Evolutionary conservation across 2,329 filamentous ascomycete species (phyloP), one percentile per base, ranked within the genome.

Genomic region (Calonectria fujianensis): DNA sequence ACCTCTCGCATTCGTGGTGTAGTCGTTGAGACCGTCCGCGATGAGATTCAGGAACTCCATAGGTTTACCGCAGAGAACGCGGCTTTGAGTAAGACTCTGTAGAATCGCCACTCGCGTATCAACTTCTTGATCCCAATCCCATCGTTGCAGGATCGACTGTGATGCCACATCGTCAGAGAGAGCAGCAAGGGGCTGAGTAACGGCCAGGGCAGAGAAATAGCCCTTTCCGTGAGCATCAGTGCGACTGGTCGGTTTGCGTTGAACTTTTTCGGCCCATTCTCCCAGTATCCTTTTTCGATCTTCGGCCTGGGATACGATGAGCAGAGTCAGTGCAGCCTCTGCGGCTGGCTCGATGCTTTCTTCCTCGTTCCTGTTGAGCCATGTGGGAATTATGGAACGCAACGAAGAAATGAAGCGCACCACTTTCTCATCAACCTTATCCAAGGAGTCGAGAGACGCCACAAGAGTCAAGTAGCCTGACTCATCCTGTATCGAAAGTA

Each of bases 1-100:
- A 20, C 97, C 97, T 72, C 96, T 90, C 18, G 96, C 93, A 78
- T 95, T 96, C 4, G 95, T 96, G 0, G 95, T 98, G 82, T 98
- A 98, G 82, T 99, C 96, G 77, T 96, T 94, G 35, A 99, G 85
- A 0, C 93, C 92, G 51, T 90, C 89, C 0, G 84, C 81, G 11
- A 94, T 83, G 1, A 92, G 76, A 0, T 81, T 79, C 1, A 90
- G 74, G 72, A 92, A 89, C 3, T 80, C 78, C 7, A 79, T 76
- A 4, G 85, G 82, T 52, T 86, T 85, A 35, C 86, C 81, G 48
- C 80, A 83, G 5, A 92, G 82, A 6, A 90, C 82, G 8, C 84
- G 84, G 72, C 88, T 89, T 41, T 85, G 85, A 1, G 87, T 84
- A 35, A 93, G 83, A 65, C 89, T 90, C 73, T 90, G 88, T 16